Evolutionary conservation across 2,329 filamentous ascomycete genomes (phyloP).

Genomic region (Eutypella sp.): DNA sequence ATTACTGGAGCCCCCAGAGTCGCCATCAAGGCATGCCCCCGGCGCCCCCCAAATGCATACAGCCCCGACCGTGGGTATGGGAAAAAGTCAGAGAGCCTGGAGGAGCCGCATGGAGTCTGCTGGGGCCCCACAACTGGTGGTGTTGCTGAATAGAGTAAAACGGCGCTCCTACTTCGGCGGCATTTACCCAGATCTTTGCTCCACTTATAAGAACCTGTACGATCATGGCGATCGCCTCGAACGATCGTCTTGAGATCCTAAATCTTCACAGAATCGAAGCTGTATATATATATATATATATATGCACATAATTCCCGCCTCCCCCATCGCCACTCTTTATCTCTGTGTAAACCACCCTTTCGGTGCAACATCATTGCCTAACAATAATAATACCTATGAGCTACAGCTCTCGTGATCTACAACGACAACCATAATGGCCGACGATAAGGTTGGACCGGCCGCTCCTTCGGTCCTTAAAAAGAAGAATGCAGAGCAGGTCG

Average conservation of each 20-base stretch:
- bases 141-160: constrained; percentile 1
- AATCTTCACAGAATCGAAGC: neutral
- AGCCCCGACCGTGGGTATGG: neutral
- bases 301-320: too few species aligned
- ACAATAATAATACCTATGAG: neutral
- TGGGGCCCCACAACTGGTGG: constrained; percentile 8
- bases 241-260: neutral
- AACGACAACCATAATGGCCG: constrained; percentile 7
- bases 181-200: constrained; percentile 2
- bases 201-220: neutral
- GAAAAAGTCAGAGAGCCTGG: neutral
- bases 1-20: neutral
- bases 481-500: constrained; percentile 15
- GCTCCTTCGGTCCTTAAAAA: neutral
- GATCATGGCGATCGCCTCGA: constrained; percentile 5
- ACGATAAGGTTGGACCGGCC: constrained; percentile 5
- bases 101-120: constrained; percentile 3
- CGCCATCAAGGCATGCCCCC: neutral
- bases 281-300: too few species aligned
- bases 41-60: neutral
- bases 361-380: constrained; percentile 1
- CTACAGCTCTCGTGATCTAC: neutral
- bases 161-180: constrained; percentile 11
- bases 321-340: too few species aligned
- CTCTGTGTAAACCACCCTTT: too few species aligned